Conservation (phyloP, 305 asterid species). For the Fraxinus platypoda region DNA sequence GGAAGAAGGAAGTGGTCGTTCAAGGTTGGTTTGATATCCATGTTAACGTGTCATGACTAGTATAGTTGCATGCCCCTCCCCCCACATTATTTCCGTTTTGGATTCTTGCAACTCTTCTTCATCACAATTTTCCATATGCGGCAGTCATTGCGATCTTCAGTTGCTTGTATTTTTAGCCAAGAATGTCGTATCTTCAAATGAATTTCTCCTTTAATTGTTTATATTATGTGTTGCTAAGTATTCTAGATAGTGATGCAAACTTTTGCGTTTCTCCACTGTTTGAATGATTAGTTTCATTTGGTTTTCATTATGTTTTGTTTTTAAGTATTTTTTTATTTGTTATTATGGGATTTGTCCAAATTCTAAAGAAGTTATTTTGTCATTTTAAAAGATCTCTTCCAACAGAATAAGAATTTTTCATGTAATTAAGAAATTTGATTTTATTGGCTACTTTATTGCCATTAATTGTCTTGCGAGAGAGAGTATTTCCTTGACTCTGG, state of each 20-base stretch:
- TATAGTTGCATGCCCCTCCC: not conserved
- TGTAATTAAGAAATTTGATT: not conserved
- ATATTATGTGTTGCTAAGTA: not conserved
- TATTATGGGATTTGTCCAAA: not conserved
- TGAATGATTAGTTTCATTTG: not conserved
- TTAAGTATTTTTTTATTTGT: not conserved
- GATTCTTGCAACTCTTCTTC: constrained; percentile 17
- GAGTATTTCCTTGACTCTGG: not conserved
- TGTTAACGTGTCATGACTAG: constrained; percentile 22
- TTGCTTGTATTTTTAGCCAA: not conserved
- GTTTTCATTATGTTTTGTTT: not conserved
- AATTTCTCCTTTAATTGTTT: not conserved
- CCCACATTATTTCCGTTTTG: not conserved
- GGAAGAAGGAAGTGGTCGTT: constrained; percentile 72
- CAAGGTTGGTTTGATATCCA: constrained; percentile 64
- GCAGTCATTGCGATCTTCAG: not conserved
- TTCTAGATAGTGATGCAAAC: not conserved
- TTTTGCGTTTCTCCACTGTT: not conserved
- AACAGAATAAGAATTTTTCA: not conserved
- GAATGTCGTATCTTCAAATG: not conserved
- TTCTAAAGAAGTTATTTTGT: not conserved
- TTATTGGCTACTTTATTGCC: not conserved
- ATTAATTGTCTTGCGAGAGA: not conserved
- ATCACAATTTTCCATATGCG: not conserved
- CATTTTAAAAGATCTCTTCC: not conserved